A percentile compares a stretch with the other conserved stretches of the same genome.
phyloP scores from a whole-genome alignment of 2,329 filamentous ascomycete genomes.

The Leptographium procerum region DNA sequence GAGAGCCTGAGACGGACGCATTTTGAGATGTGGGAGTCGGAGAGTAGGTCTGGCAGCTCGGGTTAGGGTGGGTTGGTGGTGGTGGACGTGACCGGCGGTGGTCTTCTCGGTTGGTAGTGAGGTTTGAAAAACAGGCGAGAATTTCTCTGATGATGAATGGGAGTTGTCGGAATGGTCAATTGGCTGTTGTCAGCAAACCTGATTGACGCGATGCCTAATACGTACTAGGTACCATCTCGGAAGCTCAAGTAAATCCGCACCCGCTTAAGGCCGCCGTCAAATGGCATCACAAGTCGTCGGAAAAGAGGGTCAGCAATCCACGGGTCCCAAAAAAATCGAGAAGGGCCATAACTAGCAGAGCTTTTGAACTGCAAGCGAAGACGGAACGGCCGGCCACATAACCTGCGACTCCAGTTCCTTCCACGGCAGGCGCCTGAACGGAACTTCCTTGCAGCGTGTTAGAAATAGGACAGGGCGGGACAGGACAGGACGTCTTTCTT shows the following conservation, averaged over 20 bases:
- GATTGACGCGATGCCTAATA: neutral
- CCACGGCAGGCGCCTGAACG: neutral
- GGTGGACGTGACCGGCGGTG: neutral
- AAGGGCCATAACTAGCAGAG: neutral
- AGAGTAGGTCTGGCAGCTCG: neutral
- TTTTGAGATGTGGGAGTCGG: constrained; percentile 13
- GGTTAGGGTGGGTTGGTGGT: neutral
- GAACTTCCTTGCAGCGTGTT: too few relatives aligned
- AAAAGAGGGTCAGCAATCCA: neutral
- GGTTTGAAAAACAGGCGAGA: constrained; percentile 10
- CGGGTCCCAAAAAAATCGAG: neutral
- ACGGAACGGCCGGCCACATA: neutral
- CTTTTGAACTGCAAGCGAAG: neutral
- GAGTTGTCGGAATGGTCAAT: constrained; percentile 16
- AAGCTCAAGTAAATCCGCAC: constrained; percentile 1
- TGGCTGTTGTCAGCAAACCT: constrained; percentile 1
- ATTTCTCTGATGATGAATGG: constrained; percentile 14
- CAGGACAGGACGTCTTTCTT: neutral
- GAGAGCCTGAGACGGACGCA: constrained; percentile 36
- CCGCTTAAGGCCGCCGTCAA: neutral
- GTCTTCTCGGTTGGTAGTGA: neutral
- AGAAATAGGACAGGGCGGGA: neutral
- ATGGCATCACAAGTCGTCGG: neutral
- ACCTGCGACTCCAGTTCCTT: neutral
- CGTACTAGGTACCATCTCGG: neutral